Percentiles rank a stretch among this genome's conserved stretches.
These are phyloP conservation scores for Colletotrichum higginsianum DNA, from an alignment of 2,329 filamentous ascomycete genomes.

Conservation along the genomic window DNA sequence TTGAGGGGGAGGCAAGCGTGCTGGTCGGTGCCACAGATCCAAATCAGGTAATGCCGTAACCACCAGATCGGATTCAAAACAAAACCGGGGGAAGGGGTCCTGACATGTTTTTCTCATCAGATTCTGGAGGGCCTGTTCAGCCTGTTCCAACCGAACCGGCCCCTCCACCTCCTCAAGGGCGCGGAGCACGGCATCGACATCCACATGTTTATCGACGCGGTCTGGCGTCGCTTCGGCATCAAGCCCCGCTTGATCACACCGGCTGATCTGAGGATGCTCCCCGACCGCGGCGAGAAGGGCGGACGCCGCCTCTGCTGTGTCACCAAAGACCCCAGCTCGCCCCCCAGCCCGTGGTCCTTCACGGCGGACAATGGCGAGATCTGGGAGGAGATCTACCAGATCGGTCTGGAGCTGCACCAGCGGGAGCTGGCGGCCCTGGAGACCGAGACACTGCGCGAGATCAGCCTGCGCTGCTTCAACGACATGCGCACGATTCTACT, in stretches of 20 bases:
- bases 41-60: conserved; percentile 8
- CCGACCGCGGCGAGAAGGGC: conserved; percentile 44
- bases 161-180: conserved; percentile 56
- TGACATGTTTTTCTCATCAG: conserved; percentile 43
- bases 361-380: conserved; percentile 44
- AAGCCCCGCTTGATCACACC: conserved; percentile 53
- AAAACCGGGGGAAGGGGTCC: too few species aligned
- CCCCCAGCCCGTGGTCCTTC: conserved; percentile 12
- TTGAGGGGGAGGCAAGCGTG: conserved; percentile 29
- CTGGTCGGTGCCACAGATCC: conserved; percentile 48
- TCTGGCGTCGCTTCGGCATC: conserved; percentile 48
- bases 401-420: conserved; percentile 58
- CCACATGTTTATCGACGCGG: conserved; percentile 54
- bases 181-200: conserved; percentile 57
- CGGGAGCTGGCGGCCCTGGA: conserved; percentile 52
- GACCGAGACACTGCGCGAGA: conserved; percentile 51
- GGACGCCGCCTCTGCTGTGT: conserved; percentile 52
- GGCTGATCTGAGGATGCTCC: conserved; percentile 51
- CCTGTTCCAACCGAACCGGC: conserved; percentile 50
- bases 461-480: conserved; percentile 57
- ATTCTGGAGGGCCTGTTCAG: conserved; percentile 50
- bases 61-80: conserved; percentile 16
- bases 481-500: conserved; percentile 58
- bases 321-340: conserved; percentile 4
- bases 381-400: conserved; percentile 53